Evolutionary conservation across 2,329 filamentous ascomycete genomes (phyloP), one percentile per base, ranked within the genome.

Genomic region (Tolypocladium tropicale): DNA sequence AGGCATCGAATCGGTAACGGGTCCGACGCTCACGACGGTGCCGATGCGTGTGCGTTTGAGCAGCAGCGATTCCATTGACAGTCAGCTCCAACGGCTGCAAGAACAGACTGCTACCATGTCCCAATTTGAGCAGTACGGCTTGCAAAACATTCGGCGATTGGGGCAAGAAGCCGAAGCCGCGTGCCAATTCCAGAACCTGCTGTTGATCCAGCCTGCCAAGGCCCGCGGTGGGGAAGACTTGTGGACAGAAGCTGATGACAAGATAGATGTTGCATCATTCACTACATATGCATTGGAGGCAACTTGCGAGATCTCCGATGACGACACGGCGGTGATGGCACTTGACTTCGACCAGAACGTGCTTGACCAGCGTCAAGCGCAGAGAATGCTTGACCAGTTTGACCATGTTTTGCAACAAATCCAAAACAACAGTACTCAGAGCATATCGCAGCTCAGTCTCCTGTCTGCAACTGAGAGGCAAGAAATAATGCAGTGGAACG

Each of bases 81-180:
- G 12, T 6, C 41, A 39, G 25, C 56, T 55, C 16, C 39, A 41
- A 12, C 32, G 41, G 3, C 25, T 55, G 0, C 56, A 57, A 33
- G 14, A 10, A 16, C 39, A 55, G 41, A 50, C 32, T 9, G 53
- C 51, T 3, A 4, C 39, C 10, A 52, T 52, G 16, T 16, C 53
- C 3, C 4, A 32, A 1, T 63, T 59, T 62, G 80, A 87, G 63
- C 82, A 88, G 62, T 72, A 79, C 41, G 80, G 80, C 12, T 67
- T 83, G 39, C 79, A 82, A 33, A 60, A 80, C 57, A 82, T 83
- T 55, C 78, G 80, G 11, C 73, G 75, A 21, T 65, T 83, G 11
- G 79, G 77, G 60, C 67, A 73, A 1, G 78, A 81, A 55, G 73
- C 76, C 4, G 70, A 75, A n/a, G 70, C 78, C 57, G 79, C 79